Evolutionary conservation across 768 basidiomycete species (phyloP), one percentile per base, ranked within the genome.

Genomic region (Clitopilus passeckerianus): DNA sequence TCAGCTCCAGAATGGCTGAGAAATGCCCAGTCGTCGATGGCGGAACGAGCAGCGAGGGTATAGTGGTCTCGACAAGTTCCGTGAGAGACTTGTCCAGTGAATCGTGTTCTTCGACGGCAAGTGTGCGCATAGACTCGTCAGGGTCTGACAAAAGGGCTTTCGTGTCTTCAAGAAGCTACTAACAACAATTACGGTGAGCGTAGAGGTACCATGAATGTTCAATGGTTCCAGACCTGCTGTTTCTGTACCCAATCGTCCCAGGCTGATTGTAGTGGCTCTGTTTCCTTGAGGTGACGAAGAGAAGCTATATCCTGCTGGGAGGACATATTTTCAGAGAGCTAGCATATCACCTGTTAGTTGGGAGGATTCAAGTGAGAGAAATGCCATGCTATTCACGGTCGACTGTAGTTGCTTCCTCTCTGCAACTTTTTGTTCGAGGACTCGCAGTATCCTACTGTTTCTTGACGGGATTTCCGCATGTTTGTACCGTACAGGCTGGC

Each of bases 1-100:
- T 96, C 53, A 98, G 76, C 66, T 98, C 96, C 61, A 99, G 75
- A 54, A 98, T 77, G 2, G 92, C 93, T 9, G 90, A 89, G 15
- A 92, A 75, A 2, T 81, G 71, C 0, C 75, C 74, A 0, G 92
- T 93, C 2, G 79, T 63, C 0, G 91, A 91, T 0, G 85, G 75
- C 0, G 92, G 93, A 1, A 91, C 78, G 59, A 96, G 84, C 2
- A 94, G 79, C 0, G 79, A 64, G 0, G 93, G 91, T 65, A 95
- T 86, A 0, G 79, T 83, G 12, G 65, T 64, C 33, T 75, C 69
- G 30, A 80, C 60, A 22, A 76, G 67, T 4, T 71, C 59, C 3
- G 70, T 67, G 50, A 81, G 72, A 5, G 67, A 65, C 8, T 67
- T 57, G 2, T 74, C 69, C 53, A 91, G 80, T 3, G 72, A 57